Base-by-base conservation (phyloP, 2,329 filamentous ascomycete genomes). In the Graphiopsis chlorocephala region DNA sequence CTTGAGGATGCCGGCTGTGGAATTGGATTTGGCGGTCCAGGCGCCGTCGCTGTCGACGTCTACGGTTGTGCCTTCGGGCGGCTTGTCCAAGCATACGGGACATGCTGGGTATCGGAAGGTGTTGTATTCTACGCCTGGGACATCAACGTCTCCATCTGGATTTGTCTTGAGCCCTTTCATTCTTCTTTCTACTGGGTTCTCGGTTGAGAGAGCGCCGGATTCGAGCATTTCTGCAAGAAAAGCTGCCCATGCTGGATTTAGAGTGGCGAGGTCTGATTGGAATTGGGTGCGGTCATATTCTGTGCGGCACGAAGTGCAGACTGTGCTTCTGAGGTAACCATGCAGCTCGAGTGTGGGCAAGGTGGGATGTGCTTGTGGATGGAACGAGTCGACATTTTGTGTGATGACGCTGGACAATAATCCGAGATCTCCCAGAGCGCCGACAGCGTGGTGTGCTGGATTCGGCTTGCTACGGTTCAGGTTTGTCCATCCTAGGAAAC, bases 321-420 rank as follows among this genome's bases (percentile, higher is more conserved):
- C 85, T 31, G 93, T 85, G 31, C 89, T 87, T 68, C 93, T 86
- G 57, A 99, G 83, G 77, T 95, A 96, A 70, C 95, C 95, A 77
- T 99, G 95, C 58, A 99, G 84, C 78, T 98, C 94, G 53, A 96
- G 81, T 11, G 91, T 95, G 6, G 86, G 84, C 50, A 93, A 78
- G 11, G 82, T 75, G 0, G 93, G 91, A 76, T 97, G 93, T 0
- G 92, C 90, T 65, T 80, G 80, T 2, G 85, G 82, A 77, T 99
- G 95, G 75, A 99, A 96, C 2, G 93, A 97, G 79, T 99, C 95
- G 60, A 99, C 95, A 74, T 98, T 98, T 76, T 99, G 95, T 47
- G 95, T 98, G 70, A 99, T 88, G 65, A 97, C 91, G 61, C 82
- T 86, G 64, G 84, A 85, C 48, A 97, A 82, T 58, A 93, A 78